These are phyloP conservation scores for Plasmodium cynomolgi DNA, from an alignment of 169 alveolate genomes.

Conservation along the genomic window DNA sequence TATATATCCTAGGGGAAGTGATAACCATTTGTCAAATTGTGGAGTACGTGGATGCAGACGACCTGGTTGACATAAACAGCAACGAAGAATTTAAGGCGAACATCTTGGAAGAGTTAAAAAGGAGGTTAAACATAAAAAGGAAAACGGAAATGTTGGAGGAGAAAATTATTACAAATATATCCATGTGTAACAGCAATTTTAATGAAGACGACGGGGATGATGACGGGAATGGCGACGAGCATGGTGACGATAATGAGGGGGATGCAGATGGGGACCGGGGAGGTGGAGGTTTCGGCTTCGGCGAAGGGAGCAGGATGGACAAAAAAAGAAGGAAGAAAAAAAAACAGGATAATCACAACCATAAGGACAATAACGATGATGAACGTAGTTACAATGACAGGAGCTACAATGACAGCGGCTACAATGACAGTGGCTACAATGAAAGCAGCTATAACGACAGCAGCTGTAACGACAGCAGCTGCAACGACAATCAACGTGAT, in stretches of 20 bases:
- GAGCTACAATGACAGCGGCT: neutral
- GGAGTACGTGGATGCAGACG: slow-evolving; percentile 53
- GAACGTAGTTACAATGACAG: neutral
- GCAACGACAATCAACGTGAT: too few relatives aligned
- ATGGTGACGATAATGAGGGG: neutral
- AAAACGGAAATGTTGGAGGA: slow-evolving; percentile 52
- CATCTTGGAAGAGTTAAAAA: slow-evolving; percentile 39
- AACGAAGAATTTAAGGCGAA: slow-evolving; percentile 46
- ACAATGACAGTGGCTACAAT: neutral
- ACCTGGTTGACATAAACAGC: slow-evolving; percentile 15
- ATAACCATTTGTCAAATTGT: slow-evolving; percentile 66
- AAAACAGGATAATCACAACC: neutral
- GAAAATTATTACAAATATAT: slow-evolving; percentile 37
- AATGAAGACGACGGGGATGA: neutral
- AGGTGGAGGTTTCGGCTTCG: slow-evolving; percentile 1
- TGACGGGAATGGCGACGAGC: neutral
- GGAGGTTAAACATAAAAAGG: slow-evolving; percentile 30
- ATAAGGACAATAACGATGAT: neutral
- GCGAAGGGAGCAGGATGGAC: neutral
- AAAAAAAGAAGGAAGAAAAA: neutral
- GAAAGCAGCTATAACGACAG: neutral
- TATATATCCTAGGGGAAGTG: slow-evolving; percentile 55
- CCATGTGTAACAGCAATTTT: slow-evolving; percentile 31
- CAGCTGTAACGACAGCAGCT: too few relatives aligned
- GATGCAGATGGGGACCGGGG: neutral